Percentiles rank a stretch among this genome's conserved stretches.
These are phyloP conservation scores for Chloris gayana DNA, from an alignment of 176 grass and related monocot species.

Conservation along the genomic window DNA sequence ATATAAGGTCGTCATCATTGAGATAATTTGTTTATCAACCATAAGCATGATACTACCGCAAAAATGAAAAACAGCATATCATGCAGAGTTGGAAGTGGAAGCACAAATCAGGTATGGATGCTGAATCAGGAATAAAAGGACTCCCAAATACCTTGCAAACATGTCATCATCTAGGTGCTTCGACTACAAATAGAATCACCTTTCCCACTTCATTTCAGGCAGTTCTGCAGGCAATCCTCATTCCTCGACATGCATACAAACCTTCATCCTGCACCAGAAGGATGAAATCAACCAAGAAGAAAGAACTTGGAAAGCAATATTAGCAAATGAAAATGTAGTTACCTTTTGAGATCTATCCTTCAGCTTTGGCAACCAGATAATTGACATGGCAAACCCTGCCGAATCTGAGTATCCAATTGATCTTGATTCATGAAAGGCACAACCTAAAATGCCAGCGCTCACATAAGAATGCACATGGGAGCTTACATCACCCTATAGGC, in stretches of 20 bases:
- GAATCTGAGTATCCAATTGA: not conserved
- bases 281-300: not conserved
- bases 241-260: not conserved
- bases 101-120: not conserved
- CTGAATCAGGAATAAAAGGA: not conserved
- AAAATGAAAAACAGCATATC: not conserved
- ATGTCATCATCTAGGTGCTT: constrained; percentile 1
- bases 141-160: not conserved
- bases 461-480: not conserved
- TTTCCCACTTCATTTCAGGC: too few relatives aligned
- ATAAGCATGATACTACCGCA: not conserved
- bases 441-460: not conserved
- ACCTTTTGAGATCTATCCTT: not conserved
- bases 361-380: not conserved
- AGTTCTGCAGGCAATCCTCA: too few relatives aligned
- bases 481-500: not conserved
- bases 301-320: not conserved
- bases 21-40: not conserved
- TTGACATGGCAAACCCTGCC: not conserved
- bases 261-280: not conserved
- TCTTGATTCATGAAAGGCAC: not conserved
- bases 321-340: not conserved
- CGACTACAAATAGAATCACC: too few relatives aligned
- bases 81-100: not conserved
- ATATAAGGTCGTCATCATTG: not conserved